These are phyloP conservation scores for Penicillium frequentans DNA, from an alignment of 2,329 filamentous ascomycete species.

Conservation along the genomic window DNA sequence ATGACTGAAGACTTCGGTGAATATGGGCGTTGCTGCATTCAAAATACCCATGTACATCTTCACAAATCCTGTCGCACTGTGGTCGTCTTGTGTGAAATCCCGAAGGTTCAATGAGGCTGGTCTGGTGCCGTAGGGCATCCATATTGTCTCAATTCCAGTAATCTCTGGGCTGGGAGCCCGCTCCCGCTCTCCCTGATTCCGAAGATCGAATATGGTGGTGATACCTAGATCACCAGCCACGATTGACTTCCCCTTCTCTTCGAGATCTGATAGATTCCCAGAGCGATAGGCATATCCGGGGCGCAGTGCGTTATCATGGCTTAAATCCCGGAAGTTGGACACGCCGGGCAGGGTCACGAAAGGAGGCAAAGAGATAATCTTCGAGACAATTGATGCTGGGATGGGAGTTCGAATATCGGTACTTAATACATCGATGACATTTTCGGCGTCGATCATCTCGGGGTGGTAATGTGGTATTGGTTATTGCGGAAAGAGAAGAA, in stretches of 20 bases:
- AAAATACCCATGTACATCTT: conserved; percentile 68
- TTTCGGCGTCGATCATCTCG: conserved; percentile 20
- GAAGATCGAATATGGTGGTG: conserved; percentile 67
- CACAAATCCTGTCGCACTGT: conserved; percentile 64
- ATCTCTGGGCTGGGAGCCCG: conserved; percentile 52
- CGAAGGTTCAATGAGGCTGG: conserved; percentile 16
- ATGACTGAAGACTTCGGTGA: conserved; percentile 61
- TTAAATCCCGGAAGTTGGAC: conserved; percentile 30
- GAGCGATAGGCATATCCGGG: conserved; percentile 64
- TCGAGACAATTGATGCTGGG: conserved; percentile 17
- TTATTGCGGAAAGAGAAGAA: not conserved
- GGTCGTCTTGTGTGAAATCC: conserved; percentile 47
- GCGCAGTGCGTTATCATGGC: conserved; percentile 41
- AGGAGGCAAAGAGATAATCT: conserved; percentile 26
- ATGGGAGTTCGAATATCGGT: conserved; percentile 19
- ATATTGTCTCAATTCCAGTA: conserved; percentile 56
- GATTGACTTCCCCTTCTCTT: conserved; percentile 52
- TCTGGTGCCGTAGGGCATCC: conserved; percentile 53
- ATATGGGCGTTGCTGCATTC: conserved; percentile 60
- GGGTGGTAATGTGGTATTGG: not conserved
- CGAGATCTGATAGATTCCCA: conserved; percentile 63
- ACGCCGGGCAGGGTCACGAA: conserved; percentile 28
- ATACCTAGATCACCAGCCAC: conserved; percentile 58
- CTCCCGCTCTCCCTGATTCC: conserved; percentile 52
- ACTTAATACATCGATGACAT: conserved; percentile 20